Evolutionary conservation across 2,329 filamentous ascomycete genomes (phyloP).

Genomic region (Daldinia eschscholtzii): DNA sequence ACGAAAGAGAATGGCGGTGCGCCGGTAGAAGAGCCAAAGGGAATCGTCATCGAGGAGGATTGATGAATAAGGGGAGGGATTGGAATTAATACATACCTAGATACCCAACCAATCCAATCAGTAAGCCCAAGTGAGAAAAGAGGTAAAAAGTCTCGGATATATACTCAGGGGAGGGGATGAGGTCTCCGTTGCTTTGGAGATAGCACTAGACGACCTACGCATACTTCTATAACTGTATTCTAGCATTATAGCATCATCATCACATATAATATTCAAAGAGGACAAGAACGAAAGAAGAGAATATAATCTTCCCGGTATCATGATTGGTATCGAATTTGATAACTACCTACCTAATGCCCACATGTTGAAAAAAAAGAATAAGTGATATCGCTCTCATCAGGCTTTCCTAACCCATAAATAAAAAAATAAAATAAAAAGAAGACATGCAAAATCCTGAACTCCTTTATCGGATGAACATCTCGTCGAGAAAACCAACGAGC

Average conservation of each 20-base stretch:
- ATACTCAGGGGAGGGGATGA: neutral
- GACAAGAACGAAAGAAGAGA: neutral
- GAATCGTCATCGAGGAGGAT: constrained; percentile 54
- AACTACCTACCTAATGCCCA: constrained; percentile 23
- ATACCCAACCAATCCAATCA: constrained; percentile 41
- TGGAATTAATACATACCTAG: constrained; percentile 35
- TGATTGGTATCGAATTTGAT: constrained; percentile 38
- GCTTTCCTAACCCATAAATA: constrained; percentile 20
- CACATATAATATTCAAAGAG: constrained; percentile 13
- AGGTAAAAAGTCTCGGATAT: neutral
- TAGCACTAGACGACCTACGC: neutral
- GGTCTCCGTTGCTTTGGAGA: neutral
- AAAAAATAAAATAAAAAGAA: constrained; percentile 16
- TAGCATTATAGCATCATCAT: constrained; percentile 18
- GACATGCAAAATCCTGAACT: constrained; percentile 34
- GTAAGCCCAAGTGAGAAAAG: constrained; percentile 6
- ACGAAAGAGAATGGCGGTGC: constrained; percentile 22
- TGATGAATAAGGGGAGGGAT: constrained; percentile 35
- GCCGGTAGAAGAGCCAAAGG: constrained; percentile 47
- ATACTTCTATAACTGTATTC: constrained; percentile 14
- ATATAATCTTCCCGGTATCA: constrained; percentile 22
- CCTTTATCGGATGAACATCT: constrained; percentile 33
- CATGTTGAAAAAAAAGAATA: constrained; percentile 29
- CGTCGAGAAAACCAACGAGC: constrained; percentile 14
- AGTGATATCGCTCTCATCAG: constrained; percentile 38